phyloP scores from a whole-genome alignment of 2,329 filamentous ascomycete genomes.

The Allantophomopsis cytisporea region DNA sequence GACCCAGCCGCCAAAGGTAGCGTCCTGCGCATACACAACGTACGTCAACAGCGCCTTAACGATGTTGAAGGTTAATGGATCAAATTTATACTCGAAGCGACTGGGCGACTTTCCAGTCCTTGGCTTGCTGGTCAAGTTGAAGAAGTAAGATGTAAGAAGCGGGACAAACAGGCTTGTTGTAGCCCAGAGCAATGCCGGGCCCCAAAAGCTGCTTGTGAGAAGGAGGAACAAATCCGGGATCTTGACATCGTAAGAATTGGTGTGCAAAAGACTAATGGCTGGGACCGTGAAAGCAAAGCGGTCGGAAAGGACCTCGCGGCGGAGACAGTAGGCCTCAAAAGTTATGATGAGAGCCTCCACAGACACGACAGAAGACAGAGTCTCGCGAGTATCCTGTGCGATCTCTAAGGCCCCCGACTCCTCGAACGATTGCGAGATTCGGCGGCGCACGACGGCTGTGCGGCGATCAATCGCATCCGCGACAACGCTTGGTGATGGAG shows the following conservation, averaged over 20 bases:
- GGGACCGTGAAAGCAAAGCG: conserved; percentile 63
- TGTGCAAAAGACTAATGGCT: conserved; percentile 38
- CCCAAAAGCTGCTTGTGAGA: conserved; percentile 71
- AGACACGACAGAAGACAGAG: conserved; percentile 57
- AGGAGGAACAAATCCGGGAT: conserved; percentile 74
- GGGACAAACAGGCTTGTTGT: conserved; percentile 61
- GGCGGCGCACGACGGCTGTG: conserved; percentile 50
- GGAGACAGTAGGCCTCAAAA: conserved; percentile 59
- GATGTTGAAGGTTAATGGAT: conserved; percentile 84
- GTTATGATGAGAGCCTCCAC: conserved; percentile 55
- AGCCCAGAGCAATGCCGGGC: conserved; percentile 63
- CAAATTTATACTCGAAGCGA: conserved; percentile 47
- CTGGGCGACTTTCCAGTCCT: conserved; percentile 18
- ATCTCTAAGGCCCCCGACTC: conserved; percentile 53
- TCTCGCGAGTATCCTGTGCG: conserved; percentile 52
- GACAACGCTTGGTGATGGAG: conserved; percentile 68
- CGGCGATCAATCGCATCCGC: conserved; percentile 63
- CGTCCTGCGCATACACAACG: conserved; percentile 61
- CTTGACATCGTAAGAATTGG: conserved; percentile 45
- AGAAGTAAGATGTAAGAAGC: conserved; percentile 66
- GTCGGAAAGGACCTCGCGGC: conserved; percentile 56
- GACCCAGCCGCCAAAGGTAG: conserved; percentile 48
- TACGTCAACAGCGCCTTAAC: conserved; percentile 73
- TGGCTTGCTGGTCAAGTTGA: conserved; percentile 62
- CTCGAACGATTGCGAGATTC: conserved; percentile 49